Evolutionary conservation across 2,329 filamentous ascomycete genomes (phyloP).

Genomic region (Monosporascus sp.): DNA sequence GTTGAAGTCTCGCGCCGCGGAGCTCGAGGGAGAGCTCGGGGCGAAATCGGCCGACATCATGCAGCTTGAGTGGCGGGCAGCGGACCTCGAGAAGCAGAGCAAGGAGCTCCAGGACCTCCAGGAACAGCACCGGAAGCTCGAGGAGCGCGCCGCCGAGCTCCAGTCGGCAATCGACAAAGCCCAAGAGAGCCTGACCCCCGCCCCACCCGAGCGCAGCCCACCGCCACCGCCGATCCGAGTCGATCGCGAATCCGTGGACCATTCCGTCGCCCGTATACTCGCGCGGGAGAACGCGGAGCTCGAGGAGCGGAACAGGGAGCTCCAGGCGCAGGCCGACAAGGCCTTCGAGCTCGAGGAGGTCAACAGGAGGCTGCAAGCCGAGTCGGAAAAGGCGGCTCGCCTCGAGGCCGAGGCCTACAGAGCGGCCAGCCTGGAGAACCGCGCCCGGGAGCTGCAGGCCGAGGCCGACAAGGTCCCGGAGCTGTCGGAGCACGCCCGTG

Average conservation of each 20-base stretch:
- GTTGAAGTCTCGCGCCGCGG: slow-evolving; percentile 12
- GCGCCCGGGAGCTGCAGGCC: slow-evolving; percentile 13
- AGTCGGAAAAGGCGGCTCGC: background rate
- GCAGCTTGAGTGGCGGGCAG: background rate
- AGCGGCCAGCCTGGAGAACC: slow-evolving; percentile 14
- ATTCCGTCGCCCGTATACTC: background rate
- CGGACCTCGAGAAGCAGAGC: slow-evolving; percentile 10
- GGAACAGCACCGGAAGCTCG: slow-evolving; percentile 19
- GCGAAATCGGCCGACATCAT: background rate
- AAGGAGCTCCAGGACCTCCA: slow-evolving; percentile 20
- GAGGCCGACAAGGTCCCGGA: slow-evolving; percentile 11
- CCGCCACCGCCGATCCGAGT: background rate
- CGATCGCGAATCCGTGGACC: background rate
- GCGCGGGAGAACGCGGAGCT: slow-evolving; percentile 2
- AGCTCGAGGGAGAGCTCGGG: background rate
- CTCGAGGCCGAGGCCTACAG: no score
- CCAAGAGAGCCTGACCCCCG: background rate
- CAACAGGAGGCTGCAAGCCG: background rate
- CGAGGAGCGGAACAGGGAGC: slow-evolving; percentile 1
- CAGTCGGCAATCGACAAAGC: slow-evolving; percentile 8
- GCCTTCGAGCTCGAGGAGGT: background rate
- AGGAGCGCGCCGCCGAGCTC: slow-evolving; percentile 9
- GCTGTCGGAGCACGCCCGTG: slow-evolving; percentile 17
- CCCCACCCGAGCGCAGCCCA: background rate
- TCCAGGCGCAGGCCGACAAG: slow-evolving; percentile 2